Percentiles rank a stretch among this genome's conserved stretches.
These are phyloP conservation scores for Ensete glaucum DNA, from an alignment of 176 grass and related monocot genomes.

Conservation along the genomic window DNA sequence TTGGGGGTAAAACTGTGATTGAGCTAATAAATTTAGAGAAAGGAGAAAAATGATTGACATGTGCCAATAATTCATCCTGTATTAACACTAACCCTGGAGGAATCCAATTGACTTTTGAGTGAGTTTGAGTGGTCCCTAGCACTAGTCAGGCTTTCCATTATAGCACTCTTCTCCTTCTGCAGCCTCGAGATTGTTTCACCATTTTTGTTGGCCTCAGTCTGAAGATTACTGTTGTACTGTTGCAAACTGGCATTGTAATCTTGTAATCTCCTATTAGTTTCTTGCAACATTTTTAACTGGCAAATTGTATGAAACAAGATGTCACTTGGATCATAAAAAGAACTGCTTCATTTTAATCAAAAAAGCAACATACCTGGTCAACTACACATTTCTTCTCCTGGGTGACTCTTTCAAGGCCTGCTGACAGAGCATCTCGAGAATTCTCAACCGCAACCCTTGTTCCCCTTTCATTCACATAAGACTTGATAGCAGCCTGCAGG, in stretches of 20 bases:
- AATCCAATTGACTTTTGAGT: constrained; percentile 25
- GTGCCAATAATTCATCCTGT: background rate
- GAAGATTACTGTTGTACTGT: constrained; percentile 28
- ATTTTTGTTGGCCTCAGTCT: constrained; percentile 16
- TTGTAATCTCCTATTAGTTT: constrained; percentile 24
- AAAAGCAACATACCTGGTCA: constrained; percentile 35
- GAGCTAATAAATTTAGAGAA: background rate
- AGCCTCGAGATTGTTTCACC: constrained; percentile 18
- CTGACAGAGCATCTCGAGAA: constrained; percentile 25
- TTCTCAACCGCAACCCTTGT: constrained; percentile 25
- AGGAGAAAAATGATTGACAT: background rate
- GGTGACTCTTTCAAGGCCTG: constrained; percentile 32
- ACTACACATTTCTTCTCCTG: constrained; percentile 42
- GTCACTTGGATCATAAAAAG: background rate
- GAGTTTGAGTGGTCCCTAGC: constrained; percentile 14
- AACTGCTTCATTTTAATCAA: background rate
- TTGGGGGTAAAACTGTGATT: background rate
- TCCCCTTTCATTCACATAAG: constrained; percentile 37
- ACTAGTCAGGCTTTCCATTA: constrained; percentile 24
- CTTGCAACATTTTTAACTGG: constrained; percentile 26
- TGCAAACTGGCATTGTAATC: constrained; percentile 27
- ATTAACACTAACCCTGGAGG: constrained; percentile 11
- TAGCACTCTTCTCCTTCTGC: constrained; percentile 23
- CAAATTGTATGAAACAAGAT: background rate
- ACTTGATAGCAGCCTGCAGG: constrained; percentile 26